Base-by-base conservation (phyloP, 306 rosid species). In the Castanea mollissima region DNA sequence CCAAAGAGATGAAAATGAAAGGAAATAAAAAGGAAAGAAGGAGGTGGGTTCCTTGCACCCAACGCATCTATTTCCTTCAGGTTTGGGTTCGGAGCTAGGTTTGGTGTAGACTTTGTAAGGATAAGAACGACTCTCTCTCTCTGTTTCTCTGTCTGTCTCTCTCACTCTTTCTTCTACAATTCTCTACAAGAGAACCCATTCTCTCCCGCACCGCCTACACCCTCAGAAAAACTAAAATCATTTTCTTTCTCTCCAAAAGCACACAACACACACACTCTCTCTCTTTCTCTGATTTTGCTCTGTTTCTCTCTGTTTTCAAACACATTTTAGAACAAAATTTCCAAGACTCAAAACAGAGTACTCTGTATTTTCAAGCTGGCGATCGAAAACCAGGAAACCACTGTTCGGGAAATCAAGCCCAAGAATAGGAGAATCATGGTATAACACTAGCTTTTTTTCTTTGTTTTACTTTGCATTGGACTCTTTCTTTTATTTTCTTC, bases 361-460 rank as follows among this genome's bases (percentile, higher is more conserved):
- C 29, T 32, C 75, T 1, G 57, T 16, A 5, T 63, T 23, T 75
- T 86, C 86, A 86, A 84, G 83, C 87, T 95, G 99, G 99, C 99
- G 79, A 90, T 95, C 81, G 97, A 95, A 77, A 80, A 90, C 68
- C 98, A 90, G 23, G 98, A 95, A 76, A 73, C 88, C 64, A 27
- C 87, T 74, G 92, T 94, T 71, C 77, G 95, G n/a, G 98, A 95
- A 85, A 92, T 95, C 90, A 90, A 95, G 84, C 96, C 95, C 78
- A 92, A 92, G 81, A 95, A 88, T 81, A 87, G 96, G 79, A 92
- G 95, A 88, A 91, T 95, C 95, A 95, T 95, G 99, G 99, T 91
- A 78, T 11, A 12, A 23, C 18, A 19, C 55, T 60, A 1, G 38
- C 46, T 21, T 31, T 0, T 9, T 71, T 9, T 27, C 60, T 20